These are phyloP conservation scores for Phytopythium mirpurense DNA, from an alignment of 352 stramenopile genomes.

Conservation along the genomic window DNA sequence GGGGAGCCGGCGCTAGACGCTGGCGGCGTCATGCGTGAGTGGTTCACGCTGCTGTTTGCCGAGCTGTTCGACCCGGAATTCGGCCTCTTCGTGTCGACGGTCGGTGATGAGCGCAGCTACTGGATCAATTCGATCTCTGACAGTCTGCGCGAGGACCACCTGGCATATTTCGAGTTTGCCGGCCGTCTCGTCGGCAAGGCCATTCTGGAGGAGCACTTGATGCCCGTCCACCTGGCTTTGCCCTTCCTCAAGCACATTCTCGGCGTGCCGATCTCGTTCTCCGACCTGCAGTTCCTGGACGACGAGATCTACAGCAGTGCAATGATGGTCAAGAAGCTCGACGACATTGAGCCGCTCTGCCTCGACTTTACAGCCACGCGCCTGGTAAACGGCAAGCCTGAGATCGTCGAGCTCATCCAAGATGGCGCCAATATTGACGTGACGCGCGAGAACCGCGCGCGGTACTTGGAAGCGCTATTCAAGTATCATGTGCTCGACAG, in stretches of 20 bases:
- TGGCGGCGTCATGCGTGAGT: slow-evolving; percentile 87
- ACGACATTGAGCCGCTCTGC: slow-evolving; percentile 70
- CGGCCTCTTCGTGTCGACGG: slow-evolving; percentile 70
- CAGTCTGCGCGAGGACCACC: slow-evolving; percentile 47
- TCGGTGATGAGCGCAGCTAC: slow-evolving; percentile 74
- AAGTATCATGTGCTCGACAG: slow-evolving; percentile 96
- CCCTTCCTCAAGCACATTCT: slow-evolving; percentile 89
- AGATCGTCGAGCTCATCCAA: slow-evolving; percentile 88
- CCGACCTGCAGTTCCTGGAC: slow-evolving; percentile 87
- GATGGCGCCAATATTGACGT: slow-evolving; percentile 90
- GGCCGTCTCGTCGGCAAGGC: slow-evolving; percentile 84
- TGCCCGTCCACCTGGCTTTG: slow-evolving; percentile 71
- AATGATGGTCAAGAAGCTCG: slow-evolving; percentile 59
- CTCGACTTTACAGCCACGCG: slow-evolving; percentile 78
- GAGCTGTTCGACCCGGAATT: slow-evolving; percentile 79
- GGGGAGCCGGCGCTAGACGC: slow-evolving; percentile 84
- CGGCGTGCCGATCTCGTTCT: slow-evolving; percentile 83
- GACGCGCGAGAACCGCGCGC: slow-evolving; percentile 92
- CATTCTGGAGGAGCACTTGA: slow-evolving; percentile 79
- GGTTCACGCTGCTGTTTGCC: slow-evolving; percentile 81
- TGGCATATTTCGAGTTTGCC: slow-evolving; percentile 78
- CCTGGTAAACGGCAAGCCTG: slow-evolving; percentile 50
- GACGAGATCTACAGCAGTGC: slow-evolving; percentile 77
- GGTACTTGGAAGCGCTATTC: slow-evolving; percentile 92
- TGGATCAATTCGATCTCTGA: slow-evolving; percentile 80